Evolutionary conservation across 495 filamentous ascomycete species (phyloP), one percentile per base, ranked within the genome.

Genomic region (Aspergillus saccharolyticus): DNA sequence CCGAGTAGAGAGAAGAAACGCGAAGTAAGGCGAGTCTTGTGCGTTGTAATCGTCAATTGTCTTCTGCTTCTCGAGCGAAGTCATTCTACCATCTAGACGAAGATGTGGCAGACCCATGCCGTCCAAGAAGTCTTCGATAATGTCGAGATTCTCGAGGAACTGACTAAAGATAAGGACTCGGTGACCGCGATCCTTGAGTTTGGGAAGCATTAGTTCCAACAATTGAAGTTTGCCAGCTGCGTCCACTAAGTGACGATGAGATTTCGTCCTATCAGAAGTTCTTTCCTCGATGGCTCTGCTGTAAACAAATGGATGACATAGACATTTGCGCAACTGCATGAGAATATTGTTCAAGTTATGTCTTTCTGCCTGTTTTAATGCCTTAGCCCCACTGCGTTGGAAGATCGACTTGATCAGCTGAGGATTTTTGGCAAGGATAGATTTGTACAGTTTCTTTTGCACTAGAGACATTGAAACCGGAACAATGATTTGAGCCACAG

Each of bases 231-330:
- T 99, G 4, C 89, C 85, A 5, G 91, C 92, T 2, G 94, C 94
- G 64, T 96, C 91, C 5, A 99, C 81, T 18, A 99, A 78, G 58
- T 93, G 95, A 2, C 86, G 83, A 58, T 89, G 86, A 22, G 84
- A 80, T 4, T 81, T 67, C 19, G 70, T 74, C 0, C 74, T 59
- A 42, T 79, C 74, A 1, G 74, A 62, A 1, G 70, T 83, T 21
- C 81, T 82, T 65, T 99, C 95, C 68, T 99, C 94, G 53, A 99
- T 95, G 2, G 85, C 84, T 45, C 76, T 70, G 70, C 83, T 97
- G 75, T 96, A 99, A 24, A 97, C 83, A 64, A 96, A 99, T 1
- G 94, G 95, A 70, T 99, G 94, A 59, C 91, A 93, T 7, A 99
- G 80, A 60, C 90, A 95, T 67, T 97, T 97, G 2, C 94, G 86